phyloP scores from a whole-genome alignment of 768 basidiomycete species.

The Dentipellis sp. region DNA sequence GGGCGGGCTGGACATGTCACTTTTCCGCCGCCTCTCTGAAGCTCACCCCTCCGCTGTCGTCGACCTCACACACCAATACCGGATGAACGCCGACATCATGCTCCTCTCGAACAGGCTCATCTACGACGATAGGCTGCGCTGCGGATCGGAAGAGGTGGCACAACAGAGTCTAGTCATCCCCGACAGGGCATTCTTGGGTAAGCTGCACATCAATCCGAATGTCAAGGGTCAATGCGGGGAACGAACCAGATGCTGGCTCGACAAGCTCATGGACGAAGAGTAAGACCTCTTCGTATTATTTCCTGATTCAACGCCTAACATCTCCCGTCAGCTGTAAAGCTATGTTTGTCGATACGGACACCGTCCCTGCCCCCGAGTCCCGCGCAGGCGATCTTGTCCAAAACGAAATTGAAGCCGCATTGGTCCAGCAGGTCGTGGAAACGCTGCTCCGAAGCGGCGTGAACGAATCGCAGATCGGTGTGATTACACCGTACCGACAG shows the following conservation, averaged over 20 bases:
- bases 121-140: slow-evolving; percentile 67
- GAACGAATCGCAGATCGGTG: slow-evolving; percentile 61
- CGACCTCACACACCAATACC: slow-evolving; percentile 82
- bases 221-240: slow-evolving; percentile 19
- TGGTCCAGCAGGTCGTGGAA: slow-evolving; percentile 59
- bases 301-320: not conserved
- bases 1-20: slow-evolving; percentile 81
- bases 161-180: slow-evolving; percentile 47
- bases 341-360: slow-evolving; percentile 92
- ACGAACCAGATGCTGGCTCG: slow-evolving; percentile 60
- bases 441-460: slow-evolving; percentile 61
- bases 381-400: slow-evolving; percentile 84
- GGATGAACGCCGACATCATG: slow-evolving; percentile 98
- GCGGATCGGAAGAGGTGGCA: slow-evolving; percentile 71
- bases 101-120: slow-evolving; percentile 78
- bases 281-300: slow-evolving; percentile 22
- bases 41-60: slow-evolving; percentile 81
- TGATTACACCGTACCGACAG: slow-evolving; percentile 90
- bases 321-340: slow-evolving; percentile 56
- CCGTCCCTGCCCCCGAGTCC: slow-evolving; percentile 68
- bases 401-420: slow-evolving; percentile 71
- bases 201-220: slow-evolving; percentile 27
- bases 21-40: slow-evolving; percentile 84
- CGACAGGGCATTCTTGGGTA: slow-evolving; percentile 30
- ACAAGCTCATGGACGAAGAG: slow-evolving; percentile 54